Base-by-base conservation (phyloP, 73 alveolate species). In the Uronychia setigera region DNA sequence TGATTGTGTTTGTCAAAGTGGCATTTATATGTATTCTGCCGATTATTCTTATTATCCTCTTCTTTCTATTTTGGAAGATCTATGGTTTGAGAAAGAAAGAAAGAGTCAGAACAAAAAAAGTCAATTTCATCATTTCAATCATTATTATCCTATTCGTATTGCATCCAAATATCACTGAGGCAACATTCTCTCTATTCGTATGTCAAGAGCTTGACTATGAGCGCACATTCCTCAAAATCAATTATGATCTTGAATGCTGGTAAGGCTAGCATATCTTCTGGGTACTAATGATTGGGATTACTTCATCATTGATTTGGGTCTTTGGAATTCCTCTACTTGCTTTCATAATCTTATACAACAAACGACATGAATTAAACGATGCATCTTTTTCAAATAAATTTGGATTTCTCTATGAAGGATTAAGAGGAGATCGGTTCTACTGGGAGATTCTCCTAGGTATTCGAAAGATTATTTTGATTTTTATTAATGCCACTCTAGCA, bases 361-460 rank as follows among this genome's bases (percentile, higher is more conserved):
- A 76, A 25, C 34, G 86, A 29, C 29, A 74, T 1, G 25, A 77
- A 26, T 34, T 85, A 32, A 11, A 31, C 1, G 86, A 85, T 11
- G 57, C 80, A 0, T 0, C 25, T 26, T 67, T 32, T 67, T 77
- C 32, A 35, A 29, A 33, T 1, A 34, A 58, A 76, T 85, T 32
- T 33, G 87, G 85, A 0, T 77, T 85, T 27, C n/a, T 85, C 1
- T 78, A 85, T 77, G 82, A 35, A 27, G 91, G 91, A 0, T 78
- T 85, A n/a, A 77, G 27, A 25, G 26, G 14, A 9, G 46, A 78
- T n/a, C 81, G 82, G 0, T 85, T 29, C 74, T 85, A 77, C 79
- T 85, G 91, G 91, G 91, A 85, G 35, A 85, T 85, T 1, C 58
- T 85, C 27, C 30, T 46, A 28, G 58, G 59, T 77, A 35, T 76